These are phyloP conservation scores for Citrullus mucosospermus DNA, from an alignment of 306 rosid genomes.

Conservation along the genomic window DNA sequence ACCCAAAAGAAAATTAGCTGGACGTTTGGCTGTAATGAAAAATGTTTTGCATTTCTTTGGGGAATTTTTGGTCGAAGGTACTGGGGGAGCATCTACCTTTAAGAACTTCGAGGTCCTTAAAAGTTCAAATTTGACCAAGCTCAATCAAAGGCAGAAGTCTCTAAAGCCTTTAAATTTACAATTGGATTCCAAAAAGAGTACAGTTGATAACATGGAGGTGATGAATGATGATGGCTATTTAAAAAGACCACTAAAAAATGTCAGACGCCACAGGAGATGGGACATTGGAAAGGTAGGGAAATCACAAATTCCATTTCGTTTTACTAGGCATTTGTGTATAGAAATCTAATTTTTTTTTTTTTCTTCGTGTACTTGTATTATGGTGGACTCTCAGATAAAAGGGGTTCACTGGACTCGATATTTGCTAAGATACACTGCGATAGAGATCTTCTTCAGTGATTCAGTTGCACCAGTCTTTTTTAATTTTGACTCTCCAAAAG, in stretches of 20 bases:
- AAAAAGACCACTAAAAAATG: slow-evolving; percentile 46
- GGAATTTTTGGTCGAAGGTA: slow-evolving; percentile 84
- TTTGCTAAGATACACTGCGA: slow-evolving; percentile 86
- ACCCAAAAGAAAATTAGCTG: slow-evolving; percentile 84
- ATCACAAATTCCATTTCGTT: slow-evolving; percentile 6
- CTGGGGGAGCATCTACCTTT: slow-evolving; percentile 85
- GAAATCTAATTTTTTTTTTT: slow-evolving; percentile 3
- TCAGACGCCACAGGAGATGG: slow-evolving; percentile 94
- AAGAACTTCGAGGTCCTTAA: slow-evolving; percentile 48
- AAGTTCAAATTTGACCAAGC: slow-evolving; percentile 48
- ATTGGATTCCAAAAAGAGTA: slow-evolving; percentile 46
- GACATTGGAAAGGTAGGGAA: slow-evolving; percentile 63
- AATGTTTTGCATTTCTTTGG: slow-evolving; percentile 83
- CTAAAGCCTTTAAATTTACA: slow-evolving; percentile 43
- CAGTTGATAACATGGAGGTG: slow-evolving; percentile 29
- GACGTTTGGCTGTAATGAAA: slow-evolving; percentile 87
- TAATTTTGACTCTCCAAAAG: slow-evolving; percentile 70
- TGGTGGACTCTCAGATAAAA: slow-evolving; percentile 45
- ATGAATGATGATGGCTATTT: slow-evolving; percentile 38
- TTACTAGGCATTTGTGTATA: not conserved
- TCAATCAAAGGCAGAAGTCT: slow-evolving; percentile 50
- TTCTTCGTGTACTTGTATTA: slow-evolving; percentile 8
- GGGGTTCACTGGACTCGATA: slow-evolving; percentile 91
- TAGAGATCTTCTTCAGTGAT: slow-evolving; percentile 81
- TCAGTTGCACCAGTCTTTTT: slow-evolving; percentile 84